phyloP scores from a whole-genome alignment of 1,139 yeast species.

The Arxiozyma heterogenica region DNA sequence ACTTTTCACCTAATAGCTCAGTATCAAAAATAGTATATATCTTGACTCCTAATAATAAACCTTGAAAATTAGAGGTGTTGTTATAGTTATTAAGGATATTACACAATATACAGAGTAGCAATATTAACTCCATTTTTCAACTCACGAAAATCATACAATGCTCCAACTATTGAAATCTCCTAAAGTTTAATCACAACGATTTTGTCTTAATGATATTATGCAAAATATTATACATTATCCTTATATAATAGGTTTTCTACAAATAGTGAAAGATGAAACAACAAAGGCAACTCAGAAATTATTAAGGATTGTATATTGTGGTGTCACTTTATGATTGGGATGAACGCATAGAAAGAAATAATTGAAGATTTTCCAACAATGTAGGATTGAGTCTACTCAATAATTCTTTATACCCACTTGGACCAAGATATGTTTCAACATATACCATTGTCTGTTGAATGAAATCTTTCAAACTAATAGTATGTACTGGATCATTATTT shows the following conservation, averaged over 20 bases:
- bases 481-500: conserved; percentile 49
- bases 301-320: neutral
- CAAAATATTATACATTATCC: neutral
- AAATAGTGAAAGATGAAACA: neutral
- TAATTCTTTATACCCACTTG: conserved; percentile 22
- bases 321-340: neutral
- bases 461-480: conserved; percentile 38
- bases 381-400: conserved; percentile 22
- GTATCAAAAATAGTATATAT: too few relatives aligned
- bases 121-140: neutral
- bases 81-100: too few relatives aligned
- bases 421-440: conserved; percentile 28
- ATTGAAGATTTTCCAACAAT: conserved; percentile 30
- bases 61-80: too few relatives aligned
- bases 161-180: too few relatives aligned
- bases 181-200: too few relatives aligned
- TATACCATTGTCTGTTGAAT: conserved; percentile 28
- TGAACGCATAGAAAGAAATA: conserved; percentile 22
- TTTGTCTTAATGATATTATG: neutral
- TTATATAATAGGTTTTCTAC: too few relatives aligned
- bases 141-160: neutral
- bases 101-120: too few relatives aligned
- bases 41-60: neutral
- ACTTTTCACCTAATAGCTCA: neutral
- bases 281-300: neutral